phyloP scores from a whole-genome alignment of 208 protist species.

The Trypanosoma caninum region DNA sequence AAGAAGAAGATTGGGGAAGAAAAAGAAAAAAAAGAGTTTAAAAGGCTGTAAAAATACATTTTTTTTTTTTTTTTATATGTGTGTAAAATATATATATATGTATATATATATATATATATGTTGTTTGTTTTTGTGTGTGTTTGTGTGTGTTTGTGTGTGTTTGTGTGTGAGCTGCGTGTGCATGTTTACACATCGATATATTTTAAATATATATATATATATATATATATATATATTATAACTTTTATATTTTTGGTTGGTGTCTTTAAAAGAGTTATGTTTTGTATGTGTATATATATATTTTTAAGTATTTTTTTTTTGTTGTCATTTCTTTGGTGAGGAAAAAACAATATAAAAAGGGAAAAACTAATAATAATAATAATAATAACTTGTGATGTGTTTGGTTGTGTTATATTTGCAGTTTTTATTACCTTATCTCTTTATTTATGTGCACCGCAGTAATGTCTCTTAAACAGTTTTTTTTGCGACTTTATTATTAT shows the following conservation, averaged over 20 bases:
- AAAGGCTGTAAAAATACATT: slow-evolving; percentile 5
- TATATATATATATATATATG: not conserved
- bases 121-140: slow-evolving; percentile 1
- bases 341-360: not conserved
- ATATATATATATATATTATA: slow-evolving; percentile 5
- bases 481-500: no score
- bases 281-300: not conserved
- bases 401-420: no score
- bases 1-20: not conserved
- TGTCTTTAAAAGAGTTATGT: not conserved
- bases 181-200: slow-evolving; percentile 1
- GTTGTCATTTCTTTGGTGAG: not conserved
- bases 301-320: not conserved
- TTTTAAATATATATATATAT: slow-evolving; percentile 1
- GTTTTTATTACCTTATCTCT: no score
- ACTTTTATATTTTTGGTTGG: no score
- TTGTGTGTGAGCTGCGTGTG: not conserved
- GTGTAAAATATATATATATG: not conserved
- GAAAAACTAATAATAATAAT: not conserved
- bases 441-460: no score
- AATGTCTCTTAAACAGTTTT: no score
- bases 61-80: slow-evolving; percentile 6
- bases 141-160: not conserved
- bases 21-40: slow-evolving; percentile 9
- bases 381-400: no score